Percentiles rank a stretch among this genome's conserved stretches.
phyloP scores from a whole-genome alignment of 371 early-diverging fungal species.

The Mucor plumbeus region DNA sequence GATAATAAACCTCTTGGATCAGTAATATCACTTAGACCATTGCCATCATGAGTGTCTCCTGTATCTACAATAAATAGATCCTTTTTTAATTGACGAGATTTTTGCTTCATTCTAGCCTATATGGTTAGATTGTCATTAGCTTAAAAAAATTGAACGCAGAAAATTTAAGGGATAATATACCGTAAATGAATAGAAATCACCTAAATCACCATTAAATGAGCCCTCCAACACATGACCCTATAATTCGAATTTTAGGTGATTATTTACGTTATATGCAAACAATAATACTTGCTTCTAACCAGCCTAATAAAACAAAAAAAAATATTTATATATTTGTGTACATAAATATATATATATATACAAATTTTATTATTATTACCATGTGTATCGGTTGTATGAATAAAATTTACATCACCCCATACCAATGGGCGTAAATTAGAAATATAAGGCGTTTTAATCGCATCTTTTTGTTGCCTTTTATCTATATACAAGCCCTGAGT shows the following conservation, averaged over 20 bases:
- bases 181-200: constrained; percentile 62
- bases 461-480: constrained; percentile 21
- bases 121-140: constrained; percentile 4
- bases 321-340: not conserved
- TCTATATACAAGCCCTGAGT: constrained; percentile 1
- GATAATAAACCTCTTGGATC: constrained; percentile 44
- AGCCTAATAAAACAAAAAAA: constrained; percentile 27
- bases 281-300: constrained; percentile 36
- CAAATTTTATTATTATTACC: constrained; percentile 19
- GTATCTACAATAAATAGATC: constrained; percentile 65
- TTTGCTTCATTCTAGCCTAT: constrained; percentile 48
- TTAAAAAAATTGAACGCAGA: not conserved
- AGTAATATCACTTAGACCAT: constrained; percentile 59
- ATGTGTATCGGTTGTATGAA: constrained; percentile 57
- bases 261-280: not conserved
- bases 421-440: constrained; percentile 32
- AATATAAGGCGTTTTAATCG: constrained; percentile 1
- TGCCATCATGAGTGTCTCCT: constrained; percentile 60
- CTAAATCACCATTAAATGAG: constrained; percentile 57
- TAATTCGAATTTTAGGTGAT: not conserved
- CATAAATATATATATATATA: not conserved
- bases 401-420: constrained; percentile 61
- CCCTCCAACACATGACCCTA: constrained; percentile 50
- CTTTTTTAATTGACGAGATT: constrained; percentile 47
- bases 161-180: constrained; percentile 14